Base-by-base conservation (phyloP, 192 early-diverging fungal species). In the Coemansia sp. region DNA sequence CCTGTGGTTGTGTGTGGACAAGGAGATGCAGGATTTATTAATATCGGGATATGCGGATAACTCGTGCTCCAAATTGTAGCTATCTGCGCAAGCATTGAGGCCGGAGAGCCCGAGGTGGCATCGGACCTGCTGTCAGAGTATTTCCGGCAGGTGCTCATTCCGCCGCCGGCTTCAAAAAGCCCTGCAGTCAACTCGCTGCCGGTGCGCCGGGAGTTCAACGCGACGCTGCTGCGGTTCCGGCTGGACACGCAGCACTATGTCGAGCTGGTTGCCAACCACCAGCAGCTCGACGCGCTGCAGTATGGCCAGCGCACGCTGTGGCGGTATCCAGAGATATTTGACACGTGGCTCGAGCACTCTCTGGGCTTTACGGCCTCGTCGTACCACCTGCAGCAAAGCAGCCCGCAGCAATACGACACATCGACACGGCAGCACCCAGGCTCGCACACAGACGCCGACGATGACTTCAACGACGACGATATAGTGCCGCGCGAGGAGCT, bases 231-330 rank as follows among this genome's bases (percentile, higher is more conserved):
- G 23, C 67, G 74, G n/a, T 71, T 77, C 52, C 74, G 74, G 21
- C 52, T 77, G 0, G 74, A 77, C 53, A 77, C 69, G 4, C 74
- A 77, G 60, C 58, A 64, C 53, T 77, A 71, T 24, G 62, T 77
- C 9, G 74, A 77, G 60, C 64, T 77, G 3, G 60, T 77, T 35
- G 31, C 64, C 42, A 67, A 57, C 12, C 56, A 67, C 64, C 57
- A 67, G 52, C 60, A 67, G 27, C 56, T 77, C 21, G 68, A 77
- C 6, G 74, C 74, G 1, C 43, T 77, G 16, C 54, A 64, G 44
- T 77, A 71, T 50, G 74, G 68, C 0, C 67, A 77, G 52, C 56
- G 68, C 28, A 64, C 64, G 1, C 38, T 77, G 43, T 71, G 69
- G 67, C 51, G 62, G 6, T 77, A 77, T 40, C 68, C 74, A 0